Evolutionary conservation across 495 filamentous ascomycete genomes (phyloP).

Genomic region (Xylaria castorea): DNA sequence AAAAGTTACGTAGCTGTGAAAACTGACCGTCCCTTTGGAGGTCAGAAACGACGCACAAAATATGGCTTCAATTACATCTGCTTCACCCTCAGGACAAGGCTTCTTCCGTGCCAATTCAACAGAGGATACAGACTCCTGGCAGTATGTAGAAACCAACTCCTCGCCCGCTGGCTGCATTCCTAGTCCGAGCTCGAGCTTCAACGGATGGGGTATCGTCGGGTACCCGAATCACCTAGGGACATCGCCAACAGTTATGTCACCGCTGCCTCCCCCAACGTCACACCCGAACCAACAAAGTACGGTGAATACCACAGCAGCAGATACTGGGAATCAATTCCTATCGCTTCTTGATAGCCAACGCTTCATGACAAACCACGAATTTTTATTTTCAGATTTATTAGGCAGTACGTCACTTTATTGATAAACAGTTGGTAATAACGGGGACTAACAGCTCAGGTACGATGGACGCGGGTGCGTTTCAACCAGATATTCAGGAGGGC

Average conservation of each 20-base stretch:
- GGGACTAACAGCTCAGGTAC: constrained; percentile 2
- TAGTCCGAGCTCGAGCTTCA: constrained; percentile 51
- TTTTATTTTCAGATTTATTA: constrained; percentile 34
- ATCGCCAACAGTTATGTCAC: constrained; percentile 38
- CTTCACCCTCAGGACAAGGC: constrained; percentile 36
- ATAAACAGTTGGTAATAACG: background rate
- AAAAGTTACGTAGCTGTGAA: background rate
- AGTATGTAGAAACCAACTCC: constrained; percentile 38
- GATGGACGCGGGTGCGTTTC: constrained; percentile 35
- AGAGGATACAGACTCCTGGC: constrained; percentile 43
- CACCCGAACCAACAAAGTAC: constrained; percentile 32
- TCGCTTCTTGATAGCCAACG: constrained; percentile 36
- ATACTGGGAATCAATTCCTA: constrained; percentile 33
- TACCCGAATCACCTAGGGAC: constrained; percentile 37
- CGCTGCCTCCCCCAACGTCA: constrained; percentile 35
- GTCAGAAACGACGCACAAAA: background rate
- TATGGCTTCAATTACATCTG: constrained; percentile 35
- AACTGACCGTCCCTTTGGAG: background rate
- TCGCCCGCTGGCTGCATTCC: constrained; percentile 47
- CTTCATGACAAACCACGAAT: constrained; percentile 32
- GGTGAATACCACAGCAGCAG: background rate
- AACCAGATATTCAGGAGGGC: constrained; percentile 32
- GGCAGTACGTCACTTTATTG: constrained; percentile 30
- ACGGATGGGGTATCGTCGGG: constrained; percentile 50
- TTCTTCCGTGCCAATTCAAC: constrained; percentile 38